phyloP scores from a whole-genome alignment of 1,284 basidiomycete species.

The Earliella scabrosa region DNA sequence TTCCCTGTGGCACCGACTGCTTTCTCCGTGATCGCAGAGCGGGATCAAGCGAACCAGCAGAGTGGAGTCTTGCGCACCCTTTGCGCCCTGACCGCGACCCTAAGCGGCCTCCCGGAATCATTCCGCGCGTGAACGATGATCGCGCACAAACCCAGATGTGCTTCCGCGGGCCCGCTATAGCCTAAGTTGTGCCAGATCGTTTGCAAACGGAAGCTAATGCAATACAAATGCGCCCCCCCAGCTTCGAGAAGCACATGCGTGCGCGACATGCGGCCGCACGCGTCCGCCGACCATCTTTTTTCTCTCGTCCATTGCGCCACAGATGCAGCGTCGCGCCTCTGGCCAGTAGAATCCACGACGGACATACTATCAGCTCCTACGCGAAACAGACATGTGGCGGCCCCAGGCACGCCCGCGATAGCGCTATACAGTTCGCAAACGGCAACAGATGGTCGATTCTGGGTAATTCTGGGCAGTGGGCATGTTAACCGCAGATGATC shows the following conservation, averaged over 20 bases:
- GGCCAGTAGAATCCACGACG: not conserved
- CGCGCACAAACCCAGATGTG: conserved; percentile 10
- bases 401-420: conserved; percentile 14
- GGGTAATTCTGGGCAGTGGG: not conserved
- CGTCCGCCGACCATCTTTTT: not conserved
- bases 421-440: too few relatives aligned
- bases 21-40: conserved; percentile 7
- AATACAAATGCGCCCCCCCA: not conserved
- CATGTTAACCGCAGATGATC: not conserved
- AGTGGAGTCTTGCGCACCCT: conserved; percentile 4
- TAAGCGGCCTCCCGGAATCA: not conserved
- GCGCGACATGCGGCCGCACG: not conserved
- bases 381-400: conserved; percentile 18
- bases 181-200: conserved; percentile 14
- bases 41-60: conserved; percentile 1
- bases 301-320: conserved; percentile 20
- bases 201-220: conserved; percentile 6
- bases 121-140: conserved; percentile 14
- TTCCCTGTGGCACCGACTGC: not conserved
- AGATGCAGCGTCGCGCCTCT: not conserved
- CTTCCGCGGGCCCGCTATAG: conserved; percentile 8
- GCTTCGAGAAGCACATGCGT: not conserved
- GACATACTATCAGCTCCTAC: not conserved
- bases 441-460: not conserved
- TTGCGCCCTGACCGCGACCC: not conserved